These are phyloP conservation scores for Aspergillus leporis DNA, from an alignment of 495 filamentous ascomycete species.

Conservation along the genomic window DNA sequence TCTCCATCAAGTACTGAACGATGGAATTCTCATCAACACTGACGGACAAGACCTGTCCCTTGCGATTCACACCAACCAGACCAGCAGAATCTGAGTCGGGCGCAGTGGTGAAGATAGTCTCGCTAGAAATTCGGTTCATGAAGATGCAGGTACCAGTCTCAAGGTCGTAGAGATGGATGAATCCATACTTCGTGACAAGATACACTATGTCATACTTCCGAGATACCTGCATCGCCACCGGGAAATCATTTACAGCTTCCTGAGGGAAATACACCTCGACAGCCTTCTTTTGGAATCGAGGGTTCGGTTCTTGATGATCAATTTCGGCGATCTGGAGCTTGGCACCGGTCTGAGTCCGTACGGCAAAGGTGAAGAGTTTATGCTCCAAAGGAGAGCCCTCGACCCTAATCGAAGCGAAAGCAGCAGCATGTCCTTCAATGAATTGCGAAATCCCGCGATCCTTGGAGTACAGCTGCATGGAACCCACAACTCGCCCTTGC, in stretches of 20 bases:
- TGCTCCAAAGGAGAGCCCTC: constrained; percentile 89
- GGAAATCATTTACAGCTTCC: constrained; percentile 94
- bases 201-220: constrained; percentile 94
- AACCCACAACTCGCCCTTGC: constrained; percentile 88
- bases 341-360: constrained; percentile 79
- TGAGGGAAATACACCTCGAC: constrained; percentile 97
- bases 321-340: constrained; percentile 99
- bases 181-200: constrained; percentile 97
- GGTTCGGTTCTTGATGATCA: constrained; percentile 86
- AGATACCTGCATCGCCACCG: constrained; percentile 97
- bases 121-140: constrained; percentile 99
- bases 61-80: constrained; percentile 93
- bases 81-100: constrained; percentile 81
- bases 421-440: constrained; percentile 95
- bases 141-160: constrained; percentile 97
- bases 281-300: constrained; percentile 86
- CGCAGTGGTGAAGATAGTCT: constrained; percentile 96
- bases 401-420: constrained; percentile 85
- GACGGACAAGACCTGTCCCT: constrained; percentile 93
- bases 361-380: constrained; percentile 95
- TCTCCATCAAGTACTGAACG: constrained; percentile 91
- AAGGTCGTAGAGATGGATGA: constrained; percentile 97
- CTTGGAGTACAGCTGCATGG: constrained; percentile 95
- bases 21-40: constrained; percentile 87
- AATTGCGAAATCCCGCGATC: constrained; percentile 96